These are phyloP conservation scores for Globisporangium ultimum DNA, from an alignment of 352 stramenopile genomes.

Conservation along the genomic window DNA sequence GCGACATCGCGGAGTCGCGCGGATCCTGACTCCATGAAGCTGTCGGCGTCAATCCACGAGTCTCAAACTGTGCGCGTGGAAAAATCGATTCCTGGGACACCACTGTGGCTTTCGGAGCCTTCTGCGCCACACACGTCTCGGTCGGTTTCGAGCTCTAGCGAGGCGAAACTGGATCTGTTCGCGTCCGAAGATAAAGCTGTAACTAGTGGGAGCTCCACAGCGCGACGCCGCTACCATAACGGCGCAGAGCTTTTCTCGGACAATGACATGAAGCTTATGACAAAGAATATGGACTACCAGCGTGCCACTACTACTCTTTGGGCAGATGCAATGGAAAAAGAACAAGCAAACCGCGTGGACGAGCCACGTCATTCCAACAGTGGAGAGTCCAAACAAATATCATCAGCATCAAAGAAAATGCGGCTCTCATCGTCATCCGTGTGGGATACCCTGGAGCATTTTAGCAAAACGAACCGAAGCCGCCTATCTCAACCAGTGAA, in stretches of 20 bases:
- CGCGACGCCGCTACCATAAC: constrained; percentile 6
- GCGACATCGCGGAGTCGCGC: background rate
- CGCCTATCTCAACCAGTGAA: constrained; percentile 32
- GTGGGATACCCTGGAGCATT: constrained; percentile 79
- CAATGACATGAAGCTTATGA: background rate
- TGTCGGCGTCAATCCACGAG: background rate
- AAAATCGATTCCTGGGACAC: background rate
- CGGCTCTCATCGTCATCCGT: constrained; percentile 14
- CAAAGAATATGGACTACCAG: background rate
- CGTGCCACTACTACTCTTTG: background rate
- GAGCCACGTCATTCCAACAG: too few species aligned
- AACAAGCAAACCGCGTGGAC: too few species aligned
- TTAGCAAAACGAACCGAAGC: constrained; percentile 70
- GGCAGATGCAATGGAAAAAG: too few species aligned
- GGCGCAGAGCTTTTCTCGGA: background rate
- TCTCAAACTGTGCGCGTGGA: constrained; percentile 1
- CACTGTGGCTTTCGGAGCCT: constrained; percentile 17
- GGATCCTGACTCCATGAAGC: background rate
- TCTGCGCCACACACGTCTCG: background rate
- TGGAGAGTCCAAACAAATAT: too few species aligned
- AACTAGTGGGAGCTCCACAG: constrained; percentile 2
- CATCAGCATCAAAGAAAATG: too few species aligned
- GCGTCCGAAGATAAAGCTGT: constrained; percentile 7
- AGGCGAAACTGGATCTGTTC: constrained; percentile 12
- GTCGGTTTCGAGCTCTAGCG: background rate